Base-by-base conservation (phyloP, 768 basidiomycete genomes). In the Suillus alpinus region DNA sequence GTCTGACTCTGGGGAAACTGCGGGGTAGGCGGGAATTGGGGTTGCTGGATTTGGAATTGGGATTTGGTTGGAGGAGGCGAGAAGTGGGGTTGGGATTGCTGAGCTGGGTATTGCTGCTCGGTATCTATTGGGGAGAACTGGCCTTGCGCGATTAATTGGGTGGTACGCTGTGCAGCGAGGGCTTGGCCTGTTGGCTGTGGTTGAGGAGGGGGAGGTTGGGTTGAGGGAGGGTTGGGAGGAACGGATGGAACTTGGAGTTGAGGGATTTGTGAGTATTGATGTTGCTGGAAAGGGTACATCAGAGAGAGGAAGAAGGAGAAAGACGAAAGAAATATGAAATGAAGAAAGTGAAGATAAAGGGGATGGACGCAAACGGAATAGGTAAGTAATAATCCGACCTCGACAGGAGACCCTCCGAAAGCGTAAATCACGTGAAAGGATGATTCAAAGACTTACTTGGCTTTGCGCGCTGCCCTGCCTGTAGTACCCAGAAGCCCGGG, bases 1-100 rank as follows among this genome's bases (percentile, higher is more conserved):
- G 10, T 47, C 66, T 72, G 56, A 55, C 49, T 41, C 75, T 69
- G 64, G 72, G 76, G 41, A 73, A 71, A 62, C 65, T 73, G 13
- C 53, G 50, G 13, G 62, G 59, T 1, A 49, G 40, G 34, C 51
- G 60, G 49, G 49, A 59, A 29, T 47, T 50, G 41, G 43, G 66
- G 61, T 40, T 57, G 53, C 23, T 56, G 67, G 10, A 47, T 16
- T 53, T 52, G 61, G 57, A 34, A 34, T 57, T 47, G 20, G 32
- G 29, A 49, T 23, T 52, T 13, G 47, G 46, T 56, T 1, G 58
- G 47, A 20, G 36, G 36, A 12, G 52, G 18, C 1, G 47, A 31
- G 34, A n/a, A 26, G 5, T 43, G 41, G 16, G 34, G n/a, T 3
- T 36, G 40, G 9, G n/a, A 6, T 8, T 57, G 56, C 16, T 31